Evolutionary conservation across 1,284 basidiomycete species (phyloP), one percentile per base, ranked within the genome.

Genomic region (Pseudozyma hubeiensis): DNA sequence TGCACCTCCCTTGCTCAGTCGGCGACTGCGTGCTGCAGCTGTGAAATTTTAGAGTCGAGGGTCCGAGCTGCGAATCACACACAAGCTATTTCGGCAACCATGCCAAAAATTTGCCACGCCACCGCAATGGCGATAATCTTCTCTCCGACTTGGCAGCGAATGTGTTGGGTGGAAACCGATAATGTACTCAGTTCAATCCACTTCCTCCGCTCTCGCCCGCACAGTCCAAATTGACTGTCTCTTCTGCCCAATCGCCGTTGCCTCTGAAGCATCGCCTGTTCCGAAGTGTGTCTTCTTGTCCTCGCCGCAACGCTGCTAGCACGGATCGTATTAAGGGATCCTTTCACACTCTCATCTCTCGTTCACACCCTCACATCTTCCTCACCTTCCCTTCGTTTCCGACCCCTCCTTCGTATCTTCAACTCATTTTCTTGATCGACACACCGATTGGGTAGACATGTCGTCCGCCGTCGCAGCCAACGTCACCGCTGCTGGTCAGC

Each of bases 401-500:
- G 19, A 29, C 30, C 11, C 33, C 31, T 6, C 43, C 9, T 33
- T 16, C 41, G 19, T 48, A 6, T 24, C 31, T 24, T 9, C 6
- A 9, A 10, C n/a, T 6, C 19, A 24, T 24, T 24, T 9, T 41
- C 16, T 3, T 37, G 33, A 53, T 35, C 34, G 30, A 53, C n/a
- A n/a, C n/a, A n/a, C 19, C 24, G 3, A 17, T 9, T 62, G 53
- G 56, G 33, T 50, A 45, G 53, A 40, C 51, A 76, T 76, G 74
- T 76, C 76, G 56, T 72, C 69, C 55, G 62, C 73, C 43, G 65
- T 76, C 29, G 68, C 71, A 46, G 47, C 79, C 43, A 69, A 75
- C 64, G 55, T 79, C 51, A 65, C 69, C 51, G 55, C 69, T 65
- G 62, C 72, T 43, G 62, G 66, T 52, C 79, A 78, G 69, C 76